Base-by-base conservation (phyloP, 2,329 filamentous ascomycete species). In the Aspergillus ochraceus region DNA sequence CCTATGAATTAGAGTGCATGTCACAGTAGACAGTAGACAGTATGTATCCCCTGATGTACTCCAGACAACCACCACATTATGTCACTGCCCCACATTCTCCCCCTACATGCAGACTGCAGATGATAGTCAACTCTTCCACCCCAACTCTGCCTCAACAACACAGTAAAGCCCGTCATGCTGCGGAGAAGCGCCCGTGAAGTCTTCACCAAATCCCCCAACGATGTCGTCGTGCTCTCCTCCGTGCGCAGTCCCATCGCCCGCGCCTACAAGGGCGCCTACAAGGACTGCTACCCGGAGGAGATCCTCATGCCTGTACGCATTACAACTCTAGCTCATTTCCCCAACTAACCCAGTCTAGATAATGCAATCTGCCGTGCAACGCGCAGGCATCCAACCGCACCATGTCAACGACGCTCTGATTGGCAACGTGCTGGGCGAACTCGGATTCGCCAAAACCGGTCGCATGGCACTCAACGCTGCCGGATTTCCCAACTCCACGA, bases 221-320 rank as follows among this genome's bases (percentile, higher is more conserved):
- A 97, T 81, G 84, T 97, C 57, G 93, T 97, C 76, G 95, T 97
- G 73, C 97, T 94, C 10, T 87, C 94, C 64, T 92, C 93, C 49
- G 83, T 92, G 70, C 90, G 93, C 60, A 97, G 92, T 53, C 91
- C 93, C 1, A 85, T 97, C 60, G 84, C 88, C 72, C 96, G 96
- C 80, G 92, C 85, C 56, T 84, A 84, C 77, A 97, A 96, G 83
- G 92, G 93, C 66, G 91, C 91, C 53, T 89, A 97, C 83, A 97
- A 96, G 81, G 93, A 97, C 45, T 54, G 60, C 22, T 68, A 68
- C 61, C 67, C 69, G 6, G 68, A 71, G 49, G 69, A 71, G 52
- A 64, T 71, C 22, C 42, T 71, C 32, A 69, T 68, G 62, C 67
- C 63, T 26, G 63, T 66, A 26, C 22, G 17, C 6, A 14, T 52